Conservation (phyloP, 2,329 filamentous ascomycete species). For the Cladophialophora exuberans region DNA sequence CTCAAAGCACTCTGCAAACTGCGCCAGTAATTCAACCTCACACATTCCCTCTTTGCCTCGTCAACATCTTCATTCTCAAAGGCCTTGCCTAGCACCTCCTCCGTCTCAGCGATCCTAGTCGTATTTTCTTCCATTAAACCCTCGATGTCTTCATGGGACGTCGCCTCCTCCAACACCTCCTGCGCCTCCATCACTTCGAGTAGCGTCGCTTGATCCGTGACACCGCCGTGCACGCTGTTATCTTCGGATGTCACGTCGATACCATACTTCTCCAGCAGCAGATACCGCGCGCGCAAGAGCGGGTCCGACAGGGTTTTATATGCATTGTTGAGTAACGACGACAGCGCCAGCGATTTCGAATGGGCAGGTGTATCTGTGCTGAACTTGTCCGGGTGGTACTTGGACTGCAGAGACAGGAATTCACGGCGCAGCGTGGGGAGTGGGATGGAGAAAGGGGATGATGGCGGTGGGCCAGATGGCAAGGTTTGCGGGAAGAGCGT, state of each 20-base stretch:
- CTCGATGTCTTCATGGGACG: constrained; percentile 61
- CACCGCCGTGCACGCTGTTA: constrained; percentile 64
- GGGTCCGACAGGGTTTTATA: constrained; percentile 83
- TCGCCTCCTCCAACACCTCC: constrained; percentile 69
- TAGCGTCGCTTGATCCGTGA: constrained; percentile 71
- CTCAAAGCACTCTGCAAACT: constrained; percentile 80
- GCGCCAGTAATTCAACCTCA: constrained; percentile 85
- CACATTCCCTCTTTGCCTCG: constrained; percentile 70
- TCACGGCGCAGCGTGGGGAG: constrained; percentile 72
- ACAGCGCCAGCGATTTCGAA: constrained; percentile 72
- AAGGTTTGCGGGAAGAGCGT: constrained; percentile 83
- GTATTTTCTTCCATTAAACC: constrained; percentile 71
- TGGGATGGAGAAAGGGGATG: constrained; percentile 75
- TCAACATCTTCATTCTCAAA: constrained; percentile 70
- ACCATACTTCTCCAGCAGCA: constrained; percentile 68
- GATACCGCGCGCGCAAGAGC: constrained; percentile 82
- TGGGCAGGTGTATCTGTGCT: constrained; percentile 48
- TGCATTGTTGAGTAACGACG: constrained; percentile 84
- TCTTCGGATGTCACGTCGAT: constrained; percentile 76
- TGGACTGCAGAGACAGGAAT: constrained; percentile 78
- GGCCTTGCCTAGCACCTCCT: constrained; percentile 63
- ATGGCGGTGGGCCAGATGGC: constrained; percentile 75
- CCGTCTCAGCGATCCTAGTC: constrained; percentile 64
- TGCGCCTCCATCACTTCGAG: constrained; percentile 85
- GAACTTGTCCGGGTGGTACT: constrained; percentile 55